Percentiles rank a stretch among this genome's conserved stretches.
Conservation (phyloP, 306 rosid species). For the Rosa persica region DNA sequence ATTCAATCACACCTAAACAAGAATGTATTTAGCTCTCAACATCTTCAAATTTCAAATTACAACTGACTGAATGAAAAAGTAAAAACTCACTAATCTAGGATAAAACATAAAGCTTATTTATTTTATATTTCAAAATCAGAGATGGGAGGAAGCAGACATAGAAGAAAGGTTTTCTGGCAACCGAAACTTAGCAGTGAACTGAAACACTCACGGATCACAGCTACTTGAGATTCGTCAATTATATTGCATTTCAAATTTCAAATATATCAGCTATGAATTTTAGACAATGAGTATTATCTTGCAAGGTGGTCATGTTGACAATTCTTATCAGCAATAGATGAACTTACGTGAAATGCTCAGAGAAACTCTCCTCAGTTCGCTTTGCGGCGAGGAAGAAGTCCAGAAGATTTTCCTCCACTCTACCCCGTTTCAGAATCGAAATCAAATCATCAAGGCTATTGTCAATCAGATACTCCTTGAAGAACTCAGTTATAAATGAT, state of each 20-base stretch:
- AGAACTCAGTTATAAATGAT: conserved; percentile 89
- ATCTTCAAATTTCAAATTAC: background rate
- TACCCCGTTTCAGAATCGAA: conserved; percentile 90
- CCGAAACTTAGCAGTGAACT: background rate
- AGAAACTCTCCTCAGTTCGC: conserved; percentile 77
- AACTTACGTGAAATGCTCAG: conserved; percentile 95
- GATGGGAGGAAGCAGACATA: background rate
- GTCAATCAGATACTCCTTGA: conserved; percentile 90
- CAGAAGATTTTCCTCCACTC: conserved; percentile 92
- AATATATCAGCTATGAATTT: background rate
- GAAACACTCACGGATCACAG: conserved; percentile 1
- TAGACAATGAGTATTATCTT: background rate
- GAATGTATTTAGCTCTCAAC: background rate
- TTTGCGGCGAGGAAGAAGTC: conserved; percentile 83
- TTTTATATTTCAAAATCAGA: background rate
- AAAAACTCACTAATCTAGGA: background rate
- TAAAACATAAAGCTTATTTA: background rate
- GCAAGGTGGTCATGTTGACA: background rate
- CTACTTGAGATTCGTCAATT: background rate
- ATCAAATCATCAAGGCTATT: conserved; percentile 98
- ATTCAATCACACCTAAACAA: background rate
- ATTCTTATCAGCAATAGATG: conserved; percentile 7
- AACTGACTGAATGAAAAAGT: background rate
- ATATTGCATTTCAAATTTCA: too few species aligned
- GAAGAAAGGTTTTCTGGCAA: background rate